These are phyloP conservation scores for Kluyveromyces wickerhamii DNA, from an alignment of 805 yeast genomes.

Conservation along the genomic window DNA sequence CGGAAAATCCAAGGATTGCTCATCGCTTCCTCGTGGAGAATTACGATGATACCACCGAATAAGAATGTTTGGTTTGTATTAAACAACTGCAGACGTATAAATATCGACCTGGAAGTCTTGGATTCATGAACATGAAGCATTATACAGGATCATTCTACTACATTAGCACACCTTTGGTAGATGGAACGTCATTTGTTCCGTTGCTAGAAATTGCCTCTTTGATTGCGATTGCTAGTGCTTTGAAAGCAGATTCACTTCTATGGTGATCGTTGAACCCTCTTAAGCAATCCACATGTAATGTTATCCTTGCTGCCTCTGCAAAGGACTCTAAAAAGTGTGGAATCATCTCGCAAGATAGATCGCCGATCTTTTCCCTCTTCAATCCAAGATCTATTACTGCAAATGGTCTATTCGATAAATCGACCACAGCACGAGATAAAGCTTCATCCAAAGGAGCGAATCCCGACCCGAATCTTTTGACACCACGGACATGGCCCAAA, in stretches of 20 bases:
- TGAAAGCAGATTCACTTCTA: constrained; percentile 91
- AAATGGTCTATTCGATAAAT: constrained; percentile 85
- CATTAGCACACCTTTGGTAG: constrained; percentile 91
- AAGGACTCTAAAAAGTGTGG: constrained; percentile 95
- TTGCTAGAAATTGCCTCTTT: constrained; percentile 76
- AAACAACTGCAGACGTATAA: no score
- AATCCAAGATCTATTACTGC: constrained; percentile 86
- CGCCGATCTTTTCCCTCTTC: constrained; percentile 89
- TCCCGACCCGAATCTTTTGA: constrained; percentile 85
- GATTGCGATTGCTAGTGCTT: constrained; percentile 89
- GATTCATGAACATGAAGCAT: no score
- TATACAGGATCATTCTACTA: no score
- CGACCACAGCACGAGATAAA: constrained; percentile 90
- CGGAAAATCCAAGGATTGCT: no score
- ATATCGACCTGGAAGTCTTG: no score
- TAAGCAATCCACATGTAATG: constrained; percentile 89
- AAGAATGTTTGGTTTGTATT: no score
- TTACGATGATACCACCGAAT: no score
- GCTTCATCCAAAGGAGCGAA: constrained; percentile 98
- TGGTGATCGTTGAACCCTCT: constrained; percentile 96
- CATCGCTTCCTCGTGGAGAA: no score
- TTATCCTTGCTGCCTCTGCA: constrained; percentile 85
- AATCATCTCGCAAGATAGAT: constrained; percentile 88
- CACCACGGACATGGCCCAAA: constrained; percentile 81
- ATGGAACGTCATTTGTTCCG: constrained; percentile 87